Conservation (phyloP, 345 rosid genomes). For the Eucalyptus microcorys region DNA sequence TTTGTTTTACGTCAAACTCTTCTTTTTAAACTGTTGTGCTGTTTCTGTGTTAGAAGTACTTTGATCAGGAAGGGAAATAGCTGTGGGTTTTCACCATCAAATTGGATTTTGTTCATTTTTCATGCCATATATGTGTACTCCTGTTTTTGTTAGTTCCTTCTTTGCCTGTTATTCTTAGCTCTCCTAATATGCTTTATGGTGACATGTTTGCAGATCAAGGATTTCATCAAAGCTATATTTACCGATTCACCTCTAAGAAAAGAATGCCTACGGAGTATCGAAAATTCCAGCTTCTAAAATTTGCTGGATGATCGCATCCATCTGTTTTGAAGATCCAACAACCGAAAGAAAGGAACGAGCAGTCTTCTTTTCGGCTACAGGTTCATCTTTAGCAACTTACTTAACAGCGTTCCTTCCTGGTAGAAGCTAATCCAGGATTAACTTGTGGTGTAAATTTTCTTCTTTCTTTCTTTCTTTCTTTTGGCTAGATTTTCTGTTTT, state of each 20-base stretch:
- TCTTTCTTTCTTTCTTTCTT: not conserved
- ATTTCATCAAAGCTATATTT: constrained; percentile 78
- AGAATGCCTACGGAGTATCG: constrained; percentile 88
- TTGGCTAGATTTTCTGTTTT: not conserved
- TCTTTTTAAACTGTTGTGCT: not conserved
- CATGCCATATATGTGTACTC: not conserved
- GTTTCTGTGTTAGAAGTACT: not conserved
- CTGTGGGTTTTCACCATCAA: not conserved
- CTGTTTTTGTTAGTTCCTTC: not conserved
- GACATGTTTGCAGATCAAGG: constrained; percentile 43
- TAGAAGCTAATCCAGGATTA: not conserved
- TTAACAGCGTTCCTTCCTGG: not conserved
- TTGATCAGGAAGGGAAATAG: not conserved
- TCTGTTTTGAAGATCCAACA: not conserved
- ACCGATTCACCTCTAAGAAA: constrained; percentile 78
- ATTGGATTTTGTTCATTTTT: not conserved
- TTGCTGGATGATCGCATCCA: not conserved
- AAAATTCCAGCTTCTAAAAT: constrained; percentile 21
- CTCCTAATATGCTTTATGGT: not conserved
- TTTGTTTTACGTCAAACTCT: not conserved
- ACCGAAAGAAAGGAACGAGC: not conserved
- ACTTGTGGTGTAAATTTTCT: not conserved
- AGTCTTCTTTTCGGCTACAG: not conserved
- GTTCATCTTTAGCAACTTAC: not conserved
- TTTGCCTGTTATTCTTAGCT: not conserved